phyloP scores from a whole-genome alignment of 202 grass and related monocot species.

The Schoenoplectus tabernaemontani region DNA sequence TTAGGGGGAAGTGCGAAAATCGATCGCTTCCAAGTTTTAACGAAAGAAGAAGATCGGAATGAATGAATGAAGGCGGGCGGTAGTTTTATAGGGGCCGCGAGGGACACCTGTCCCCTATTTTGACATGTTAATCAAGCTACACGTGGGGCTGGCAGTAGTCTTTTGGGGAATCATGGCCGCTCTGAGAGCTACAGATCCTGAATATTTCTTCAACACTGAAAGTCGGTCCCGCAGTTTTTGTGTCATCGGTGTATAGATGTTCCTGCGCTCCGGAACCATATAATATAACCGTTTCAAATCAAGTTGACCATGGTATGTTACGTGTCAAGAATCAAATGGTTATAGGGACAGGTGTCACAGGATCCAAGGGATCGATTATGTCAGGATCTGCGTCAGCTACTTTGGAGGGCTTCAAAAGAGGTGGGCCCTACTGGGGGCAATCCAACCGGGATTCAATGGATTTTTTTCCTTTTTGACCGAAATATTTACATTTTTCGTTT shows the following conservation, averaged over 20 bases:
- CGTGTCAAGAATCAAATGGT: conserved; percentile 35
- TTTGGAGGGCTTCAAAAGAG: conserved; percentile 4
- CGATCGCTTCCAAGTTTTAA: conserved; percentile 11
- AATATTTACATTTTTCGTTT: not conserved
- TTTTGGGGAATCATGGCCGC: not conserved
- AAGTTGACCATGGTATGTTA: not conserved
- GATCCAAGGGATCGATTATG: not conserved
- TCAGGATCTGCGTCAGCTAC: conserved; percentile 55
- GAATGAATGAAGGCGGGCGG: not conserved
- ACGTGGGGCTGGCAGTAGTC: conserved; percentile 10
- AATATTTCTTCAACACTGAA: too few relatives aligned
- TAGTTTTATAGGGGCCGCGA: not conserved
- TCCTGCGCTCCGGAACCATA: not conserved
- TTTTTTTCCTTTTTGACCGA: too few relatives aligned
- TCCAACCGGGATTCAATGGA: not conserved
- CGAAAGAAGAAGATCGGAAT: conserved; percentile 16
- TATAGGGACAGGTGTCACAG: not conserved
- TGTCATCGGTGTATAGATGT: not conserved
- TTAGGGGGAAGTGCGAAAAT: not conserved
- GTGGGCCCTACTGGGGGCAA: not conserved
- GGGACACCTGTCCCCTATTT: conserved; percentile 26
- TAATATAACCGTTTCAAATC: not conserved
- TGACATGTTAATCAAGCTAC: not conserved
- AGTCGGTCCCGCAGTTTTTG: not conserved
- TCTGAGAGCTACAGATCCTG: not conserved